These are phyloP conservation scores for Magnaporthiopsis poae DNA, from an alignment of 2,329 filamentous ascomycete species.

Conservation along the genomic window DNA sequence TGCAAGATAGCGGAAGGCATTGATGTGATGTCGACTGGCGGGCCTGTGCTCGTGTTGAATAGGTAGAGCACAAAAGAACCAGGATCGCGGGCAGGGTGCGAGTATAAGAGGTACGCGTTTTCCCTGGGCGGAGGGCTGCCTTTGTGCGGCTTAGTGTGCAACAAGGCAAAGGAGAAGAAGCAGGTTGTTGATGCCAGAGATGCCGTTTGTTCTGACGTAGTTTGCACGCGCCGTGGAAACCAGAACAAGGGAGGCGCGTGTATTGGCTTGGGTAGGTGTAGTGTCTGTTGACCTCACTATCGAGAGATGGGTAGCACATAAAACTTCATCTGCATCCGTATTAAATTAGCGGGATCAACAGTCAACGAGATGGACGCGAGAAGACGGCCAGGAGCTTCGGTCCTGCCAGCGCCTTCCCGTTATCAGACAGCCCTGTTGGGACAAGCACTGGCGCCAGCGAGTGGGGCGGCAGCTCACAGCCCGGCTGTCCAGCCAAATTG, in stretches of 20 bases:
- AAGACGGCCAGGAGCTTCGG: not conserved
- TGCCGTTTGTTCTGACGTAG: not conserved
- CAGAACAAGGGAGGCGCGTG: too few relatives aligned
- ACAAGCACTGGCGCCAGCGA: not conserved
- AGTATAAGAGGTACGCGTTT: not conserved
- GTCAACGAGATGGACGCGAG: too few relatives aligned
- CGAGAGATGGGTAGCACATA: not conserved
- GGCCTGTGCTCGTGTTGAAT: not conserved
- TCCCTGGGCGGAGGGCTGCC: too few relatives aligned
- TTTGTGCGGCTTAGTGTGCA: not conserved
- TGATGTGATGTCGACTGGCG: slow-evolving; percentile 19
- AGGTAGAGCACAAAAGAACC: not conserved
- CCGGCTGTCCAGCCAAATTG: not conserved
- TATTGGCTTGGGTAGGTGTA: too few relatives aligned
- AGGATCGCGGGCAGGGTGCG: not conserved
- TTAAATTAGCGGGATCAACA: too few relatives aligned
- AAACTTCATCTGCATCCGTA: too few relatives aligned
- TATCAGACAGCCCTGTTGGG: not conserved
- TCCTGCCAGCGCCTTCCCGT: not conserved
- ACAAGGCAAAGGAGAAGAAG: not conserved
- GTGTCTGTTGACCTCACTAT: too few relatives aligned
- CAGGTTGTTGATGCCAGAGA: not conserved
- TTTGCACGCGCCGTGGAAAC: not conserved
- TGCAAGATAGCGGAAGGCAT: not conserved
- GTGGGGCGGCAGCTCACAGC: not conserved